These are phyloP conservation scores for Tuber microsphaerosporum DNA, from an alignment of 495 filamentous ascomycete genomes.

Conservation along the genomic window DNA sequence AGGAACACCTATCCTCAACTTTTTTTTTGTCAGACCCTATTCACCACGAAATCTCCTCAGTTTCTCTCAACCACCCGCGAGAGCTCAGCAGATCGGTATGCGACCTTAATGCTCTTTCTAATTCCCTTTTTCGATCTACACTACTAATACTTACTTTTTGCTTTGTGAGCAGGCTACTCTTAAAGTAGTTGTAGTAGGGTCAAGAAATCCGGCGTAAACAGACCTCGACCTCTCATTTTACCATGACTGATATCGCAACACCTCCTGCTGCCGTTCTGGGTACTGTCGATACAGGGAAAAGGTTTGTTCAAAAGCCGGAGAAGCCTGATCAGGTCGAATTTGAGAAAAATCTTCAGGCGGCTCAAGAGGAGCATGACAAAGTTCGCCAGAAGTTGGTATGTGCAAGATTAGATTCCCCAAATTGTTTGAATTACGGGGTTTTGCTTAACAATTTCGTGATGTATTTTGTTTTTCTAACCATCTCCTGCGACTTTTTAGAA, in stretches of 20 bases:
- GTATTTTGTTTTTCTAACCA: slow-evolving; percentile 25
- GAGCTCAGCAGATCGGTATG: background rate
- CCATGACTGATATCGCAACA: slow-evolving; percentile 22
- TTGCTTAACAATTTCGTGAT: background rate
- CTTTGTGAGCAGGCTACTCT: background rate
- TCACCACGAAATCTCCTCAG: background rate
- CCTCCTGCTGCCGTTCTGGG: slow-evolving; percentile 17
- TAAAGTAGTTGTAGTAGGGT: background rate
- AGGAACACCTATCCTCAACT: slow-evolving; percentile 2
- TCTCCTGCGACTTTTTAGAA: slow-evolving; percentile 51
- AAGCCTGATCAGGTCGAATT: slow-evolving; percentile 65
- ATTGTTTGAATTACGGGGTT: background rate
- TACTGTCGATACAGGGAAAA: slow-evolving; percentile 43
- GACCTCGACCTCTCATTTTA: slow-evolving; percentile 5
- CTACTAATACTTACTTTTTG: background rate
- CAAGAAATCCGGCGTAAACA: slow-evolving; percentile 38
- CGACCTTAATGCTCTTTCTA: background rate
- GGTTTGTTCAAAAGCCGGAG: slow-evolving; percentile 54
- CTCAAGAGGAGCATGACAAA: slow-evolving; percentile 73
- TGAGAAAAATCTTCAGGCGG: slow-evolving; percentile 63
- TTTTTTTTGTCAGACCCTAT: background rate
- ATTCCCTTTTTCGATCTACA: background rate
- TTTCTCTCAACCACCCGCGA: background rate
- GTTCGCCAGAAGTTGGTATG: slow-evolving; percentile 71
- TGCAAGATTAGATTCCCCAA: slow-evolving; percentile 21